phyloP scores from a whole-genome alignment of 192 early-diverging fungal genomes.

The Chytriomyces sp. region DNA sequence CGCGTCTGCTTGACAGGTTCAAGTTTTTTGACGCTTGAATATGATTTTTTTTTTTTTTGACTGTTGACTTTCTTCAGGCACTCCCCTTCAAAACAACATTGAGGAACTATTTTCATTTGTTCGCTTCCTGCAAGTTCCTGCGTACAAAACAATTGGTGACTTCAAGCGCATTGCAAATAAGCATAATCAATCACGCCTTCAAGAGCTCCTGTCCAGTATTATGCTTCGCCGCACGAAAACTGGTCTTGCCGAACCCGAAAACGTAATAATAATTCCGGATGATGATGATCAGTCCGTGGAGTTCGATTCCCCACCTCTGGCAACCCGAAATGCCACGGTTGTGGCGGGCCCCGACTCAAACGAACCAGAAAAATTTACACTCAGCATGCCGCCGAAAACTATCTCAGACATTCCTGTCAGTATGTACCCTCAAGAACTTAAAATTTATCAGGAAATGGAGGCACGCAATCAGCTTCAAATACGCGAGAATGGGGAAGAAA shows the following conservation, averaged over 20 bases:
- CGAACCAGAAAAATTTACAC: conserved; percentile 47
- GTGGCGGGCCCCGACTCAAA: neutral
- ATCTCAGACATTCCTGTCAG: conserved; percentile 47
- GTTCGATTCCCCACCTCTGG: neutral
- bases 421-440: conserved; percentile 56
- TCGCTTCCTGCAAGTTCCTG: conserved; percentile 36
- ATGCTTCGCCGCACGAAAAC: conserved; percentile 66
- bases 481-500: neutral
- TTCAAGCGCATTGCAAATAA: conserved; percentile 10
- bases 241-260: conserved; percentile 40
- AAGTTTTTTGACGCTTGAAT: conserved; percentile 1
- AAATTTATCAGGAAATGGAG: conserved; percentile 55
- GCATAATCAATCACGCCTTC: neutral
- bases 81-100: conserved; percentile 39
- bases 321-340: neutral
- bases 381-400: conserved; percentile 60
- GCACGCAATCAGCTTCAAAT: neutral
- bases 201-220: neutral
- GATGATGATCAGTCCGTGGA: neutral
- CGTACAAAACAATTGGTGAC: conserved; percentile 1
- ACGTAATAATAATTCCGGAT: too few relatives aligned
- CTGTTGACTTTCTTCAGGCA: neutral
- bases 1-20: conserved; percentile 49
- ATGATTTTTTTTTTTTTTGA: neutral
- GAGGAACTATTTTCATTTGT: conserved; percentile 45